Conservation (phyloP, 805 yeast species). For the Lipomyces mesembrius region DNA sequence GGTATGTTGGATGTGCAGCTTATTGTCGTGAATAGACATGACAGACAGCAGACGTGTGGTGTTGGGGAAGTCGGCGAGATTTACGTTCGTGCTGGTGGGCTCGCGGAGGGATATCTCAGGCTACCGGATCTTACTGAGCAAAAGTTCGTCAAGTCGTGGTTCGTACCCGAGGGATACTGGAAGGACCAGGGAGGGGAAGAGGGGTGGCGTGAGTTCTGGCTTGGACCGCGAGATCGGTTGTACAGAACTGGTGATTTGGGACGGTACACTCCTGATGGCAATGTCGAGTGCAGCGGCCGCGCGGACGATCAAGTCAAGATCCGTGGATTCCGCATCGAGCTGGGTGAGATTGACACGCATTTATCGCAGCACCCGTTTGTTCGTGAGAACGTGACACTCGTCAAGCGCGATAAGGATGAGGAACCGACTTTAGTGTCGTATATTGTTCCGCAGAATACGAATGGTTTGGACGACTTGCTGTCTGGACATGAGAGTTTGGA, state of each 20-base stretch:
- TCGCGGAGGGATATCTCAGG: conserved; percentile 94
- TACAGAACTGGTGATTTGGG: conserved; percentile 98
- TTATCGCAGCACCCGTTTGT: conserved; percentile 90
- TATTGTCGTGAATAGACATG: conserved; percentile 88
- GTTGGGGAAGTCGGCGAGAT: conserved; percentile 99
- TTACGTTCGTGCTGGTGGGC: conserved; percentile 96
- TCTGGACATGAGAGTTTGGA: conserved; percentile 50
- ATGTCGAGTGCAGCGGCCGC: conserved; percentile 97
- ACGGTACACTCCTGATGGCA: conserved; percentile 94
- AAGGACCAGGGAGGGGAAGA: conserved; percentile 64
- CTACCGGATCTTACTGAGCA: conserved; percentile 85
- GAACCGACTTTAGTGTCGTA: conserved; percentile 91
- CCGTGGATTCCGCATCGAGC: conserved; percentile 96
- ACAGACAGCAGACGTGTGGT: conserved; percentile 89
- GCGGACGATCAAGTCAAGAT: conserved; percentile 99
- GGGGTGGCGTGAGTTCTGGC: conserved; percentile 80
- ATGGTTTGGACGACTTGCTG: conserved; percentile 49
- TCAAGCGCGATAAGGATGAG: conserved; percentile 86
- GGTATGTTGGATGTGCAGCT: conserved; percentile 97
- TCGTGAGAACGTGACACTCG: conserved; percentile 90
- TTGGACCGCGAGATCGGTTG: conserved; percentile 92
- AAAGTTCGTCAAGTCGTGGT: conserved; percentile 93
- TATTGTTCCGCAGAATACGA: conserved; percentile 72
- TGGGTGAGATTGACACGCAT: conserved; percentile 98
- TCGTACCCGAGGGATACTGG: conserved; percentile 54